Percentiles rank a stretch among this genome's conserved stretches.
Conservation (phyloP, 1,284 basidiomycete genomes). For the Ganoderma resinaceum region DNA sequence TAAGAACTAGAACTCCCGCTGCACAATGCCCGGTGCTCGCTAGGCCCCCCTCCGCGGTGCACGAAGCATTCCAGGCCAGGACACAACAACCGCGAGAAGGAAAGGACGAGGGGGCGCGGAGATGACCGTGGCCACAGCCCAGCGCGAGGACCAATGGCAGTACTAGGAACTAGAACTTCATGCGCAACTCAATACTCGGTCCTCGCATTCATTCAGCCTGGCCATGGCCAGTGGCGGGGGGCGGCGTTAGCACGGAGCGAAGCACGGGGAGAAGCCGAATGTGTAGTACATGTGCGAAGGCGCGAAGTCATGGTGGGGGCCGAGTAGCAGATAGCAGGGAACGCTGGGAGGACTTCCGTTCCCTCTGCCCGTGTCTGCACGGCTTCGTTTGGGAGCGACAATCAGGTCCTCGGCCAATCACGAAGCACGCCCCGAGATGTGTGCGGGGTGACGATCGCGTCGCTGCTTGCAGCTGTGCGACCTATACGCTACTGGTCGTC, state of each 20-base stretch:
- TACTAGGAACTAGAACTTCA: neutral
- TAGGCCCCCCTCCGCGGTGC: neutral
- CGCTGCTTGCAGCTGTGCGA: neutral
- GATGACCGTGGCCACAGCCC: neutral
- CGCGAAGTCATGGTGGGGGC: neutral
- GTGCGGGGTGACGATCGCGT: conserved; percentile 1
- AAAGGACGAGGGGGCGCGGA: neutral
- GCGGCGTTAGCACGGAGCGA: neutral
- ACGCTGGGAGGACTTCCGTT: neutral
- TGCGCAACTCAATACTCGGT: neutral
- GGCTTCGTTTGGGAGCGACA: neutral
- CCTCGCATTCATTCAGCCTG: neutral
- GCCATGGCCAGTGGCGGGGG: neutral
- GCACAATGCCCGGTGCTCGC: neutral
- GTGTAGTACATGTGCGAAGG: neutral
- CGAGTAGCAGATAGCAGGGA: neutral
- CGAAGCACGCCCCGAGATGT: neutral
- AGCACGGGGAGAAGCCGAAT: neutral
- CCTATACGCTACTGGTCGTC: neutral
- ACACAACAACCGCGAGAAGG: neutral
- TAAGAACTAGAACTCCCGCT: neutral
- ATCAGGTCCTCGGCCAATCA: conserved; percentile 4
- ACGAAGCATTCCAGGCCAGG: neutral
- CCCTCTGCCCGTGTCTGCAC: neutral
- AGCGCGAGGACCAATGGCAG: neutral